These are phyloP conservation scores for Cinchona pubescens DNA, from an alignment of 257 asterid genomes.

Conservation along the genomic window DNA sequence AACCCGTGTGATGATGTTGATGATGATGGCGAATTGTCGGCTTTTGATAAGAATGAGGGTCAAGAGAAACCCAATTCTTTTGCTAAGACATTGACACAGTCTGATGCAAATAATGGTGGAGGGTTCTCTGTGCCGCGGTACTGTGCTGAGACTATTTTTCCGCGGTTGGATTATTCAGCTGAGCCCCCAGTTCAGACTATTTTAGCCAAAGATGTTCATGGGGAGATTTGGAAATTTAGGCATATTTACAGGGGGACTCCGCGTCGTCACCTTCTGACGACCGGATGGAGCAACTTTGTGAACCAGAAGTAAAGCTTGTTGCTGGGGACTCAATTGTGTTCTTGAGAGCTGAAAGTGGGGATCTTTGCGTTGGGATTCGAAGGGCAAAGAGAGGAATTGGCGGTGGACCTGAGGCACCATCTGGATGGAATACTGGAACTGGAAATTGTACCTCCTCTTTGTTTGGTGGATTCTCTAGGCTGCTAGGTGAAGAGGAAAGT, in stretches of 20 bases:
- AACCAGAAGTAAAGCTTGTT: constrained; percentile 77
- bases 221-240: constrained; percentile 64
- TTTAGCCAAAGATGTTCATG: constrained; percentile 70
- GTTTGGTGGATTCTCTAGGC: constrained; percentile 36
- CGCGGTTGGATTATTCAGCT: constrained; percentile 67
- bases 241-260: constrained; percentile 84
- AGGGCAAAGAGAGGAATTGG: constrained; percentile 68
- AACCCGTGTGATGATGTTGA: constrained; percentile 31
- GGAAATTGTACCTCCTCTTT: constrained; percentile 23
- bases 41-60: constrained; percentile 40
- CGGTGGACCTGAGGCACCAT: constrained; percentile 43
- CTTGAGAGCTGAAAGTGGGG: constrained; percentile 70
- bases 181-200: constrained; percentile 84
- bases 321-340: constrained; percentile 82
- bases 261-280: constrained; percentile 64
- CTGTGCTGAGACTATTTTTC: constrained; percentile 83
- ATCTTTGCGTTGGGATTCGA: constrained; percentile 62
- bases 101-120: constrained; percentile 82
- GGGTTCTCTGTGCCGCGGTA: constrained; percentile 81
- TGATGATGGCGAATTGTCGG: constrained; percentile 28
- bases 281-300: constrained; percentile 85
- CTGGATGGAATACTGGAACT: constrained; percentile 60
- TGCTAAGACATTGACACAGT: constrained; percentile 77
- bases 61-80: constrained; percentile 62
- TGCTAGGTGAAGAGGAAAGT: constrained; percentile 35